These are phyloP conservation scores for Chrysoporthe deuterocubensis DNA, from an alignment of 2,329 filamentous ascomycete species.

Conservation along the genomic window DNA sequence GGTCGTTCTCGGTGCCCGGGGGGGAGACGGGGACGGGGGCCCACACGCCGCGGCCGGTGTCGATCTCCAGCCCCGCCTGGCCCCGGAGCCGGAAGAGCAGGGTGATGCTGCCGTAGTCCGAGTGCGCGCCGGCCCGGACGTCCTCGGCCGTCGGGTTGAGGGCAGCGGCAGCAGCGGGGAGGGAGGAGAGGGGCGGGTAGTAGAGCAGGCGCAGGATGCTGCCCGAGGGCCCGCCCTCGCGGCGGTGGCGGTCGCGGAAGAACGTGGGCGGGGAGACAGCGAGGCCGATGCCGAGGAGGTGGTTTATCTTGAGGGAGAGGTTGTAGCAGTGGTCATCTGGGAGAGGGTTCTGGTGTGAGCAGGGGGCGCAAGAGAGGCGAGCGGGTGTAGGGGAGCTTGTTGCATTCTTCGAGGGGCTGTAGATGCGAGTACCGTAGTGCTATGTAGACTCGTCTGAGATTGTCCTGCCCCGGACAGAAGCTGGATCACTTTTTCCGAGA, in stretches of 20 bases:
- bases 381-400: no score
- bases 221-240: slow-evolving; percentile 51
- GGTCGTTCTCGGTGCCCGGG: slow-evolving; percentile 59
- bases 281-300: slow-evolving; percentile 78
- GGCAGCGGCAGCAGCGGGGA: slow-evolving; percentile 22
- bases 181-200: slow-evolving; percentile 62
- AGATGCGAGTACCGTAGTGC: not conserved
- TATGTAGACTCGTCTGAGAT: no score
- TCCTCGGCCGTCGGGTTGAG: slow-evolving; percentile 55
- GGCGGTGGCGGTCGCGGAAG: slow-evolving; percentile 58
- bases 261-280: slow-evolving; percentile 58
- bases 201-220: slow-evolving; percentile 72
- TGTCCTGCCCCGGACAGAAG: no score
- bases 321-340: slow-evolving; percentile 28
- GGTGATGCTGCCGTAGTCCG: slow-evolving; percentile 77
- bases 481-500: no score
- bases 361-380: no score
- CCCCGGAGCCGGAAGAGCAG: slow-evolving; percentile 85
- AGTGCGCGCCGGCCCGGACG: slow-evolving; percentile 88
- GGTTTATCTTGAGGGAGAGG: slow-evolving; percentile 54
- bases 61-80: slow-evolving; percentile 86
- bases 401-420: no score
- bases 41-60: slow-evolving; percentile 56
- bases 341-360: not conserved
- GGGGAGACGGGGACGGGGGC: slow-evolving; percentile 67